Conservation (phyloP, 331 rosid species). For the Rhamnella rubrinervis region DNA sequence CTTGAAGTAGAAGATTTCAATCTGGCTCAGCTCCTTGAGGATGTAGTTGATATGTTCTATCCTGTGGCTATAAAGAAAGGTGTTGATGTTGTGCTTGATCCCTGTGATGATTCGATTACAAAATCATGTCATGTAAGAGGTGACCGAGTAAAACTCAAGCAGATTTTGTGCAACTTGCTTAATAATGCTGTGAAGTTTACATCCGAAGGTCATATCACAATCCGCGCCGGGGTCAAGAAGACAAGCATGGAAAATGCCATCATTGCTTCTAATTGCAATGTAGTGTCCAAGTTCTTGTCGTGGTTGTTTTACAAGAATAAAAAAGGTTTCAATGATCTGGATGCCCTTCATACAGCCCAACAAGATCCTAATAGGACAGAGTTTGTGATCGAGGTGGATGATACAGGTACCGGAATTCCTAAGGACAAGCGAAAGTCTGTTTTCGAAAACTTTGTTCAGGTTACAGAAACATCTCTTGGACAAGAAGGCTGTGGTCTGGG, state of each 20-base stretch:
- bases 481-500: constrained; percentile 33
- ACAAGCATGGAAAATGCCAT: constrained; percentile 21
- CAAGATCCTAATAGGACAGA: constrained; percentile 19
- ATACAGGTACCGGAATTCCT: constrained; percentile 33
- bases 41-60: constrained; percentile 27
- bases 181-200: constrained; percentile 35
- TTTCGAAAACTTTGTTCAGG: constrained; percentile 31
- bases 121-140: constrained; percentile 22
- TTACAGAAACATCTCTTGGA: constrained; percentile 12
- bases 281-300: not conserved
- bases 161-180: constrained; percentile 28
- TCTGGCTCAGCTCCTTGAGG: constrained; percentile 33
- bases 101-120: constrained; percentile 26
- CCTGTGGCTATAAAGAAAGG: constrained; percentile 22
- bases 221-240: constrained; percentile 24
- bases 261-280: constrained; percentile 17
- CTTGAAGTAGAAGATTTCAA: constrained; percentile 29
- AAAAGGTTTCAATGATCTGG: constrained; percentile 1
- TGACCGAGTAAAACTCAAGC: constrained; percentile 28
- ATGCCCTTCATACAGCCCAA: constrained; percentile 14
- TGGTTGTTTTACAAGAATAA: constrained; percentile 7
- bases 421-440: constrained; percentile 21
- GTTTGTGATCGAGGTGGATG: constrained; percentile 38
- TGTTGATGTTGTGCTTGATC: constrained; percentile 26
- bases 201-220: constrained; percentile 29